Base-by-base conservation (phyloP, 2,329 filamentous ascomycete species). In the Diaporthe velutina region DNA sequence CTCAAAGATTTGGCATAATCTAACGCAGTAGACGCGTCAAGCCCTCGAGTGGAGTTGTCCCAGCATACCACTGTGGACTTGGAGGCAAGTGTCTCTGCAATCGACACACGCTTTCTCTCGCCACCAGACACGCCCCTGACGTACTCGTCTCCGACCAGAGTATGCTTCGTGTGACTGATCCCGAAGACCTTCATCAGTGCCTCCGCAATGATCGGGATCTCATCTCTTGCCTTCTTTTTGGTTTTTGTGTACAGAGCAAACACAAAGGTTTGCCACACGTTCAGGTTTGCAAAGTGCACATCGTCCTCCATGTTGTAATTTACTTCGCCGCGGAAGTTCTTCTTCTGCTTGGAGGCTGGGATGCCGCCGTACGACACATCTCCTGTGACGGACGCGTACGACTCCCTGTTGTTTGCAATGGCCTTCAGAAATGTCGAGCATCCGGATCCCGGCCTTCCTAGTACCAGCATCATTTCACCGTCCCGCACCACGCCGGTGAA, bases 51-150 rank as follows among this genome's bases (percentile, higher is more conserved):
- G 3, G 88, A 91, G 75, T 94, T 94, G 77, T 92, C 94, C 93
- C 93, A 95, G 75, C 92, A 93, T 81, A 94, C 92, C 2, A 90
- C 85, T 55, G 88, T 91, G 2, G 90, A 89, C n/a, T 86, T 83
- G 1, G 85, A 86, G 13, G 89, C 87, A 74, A 93, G 90, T 8
- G 92, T 92, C 82, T 95, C 93, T 10, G 92, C 93, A 77, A 95
- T 94, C 68, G 90, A 93, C 8, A 96, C 93, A 80, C 94, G 91
- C 83, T 96, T 95, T 76, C 91, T 87, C 80, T 93, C 91, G 50
- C 91, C 91, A 13, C 91, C 91, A 30, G 88, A 90, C 2, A 93
- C 88, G 15, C 85, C 85, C 28, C 92, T 88, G 12, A 94, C 87
- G 40, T 91, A 88, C 75, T 93, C 92, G 77, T 93, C 91, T 2